Evolutionary conservation across 805 yeast genomes (phyloP), one percentile per base, ranked within the genome.

Genomic region (Hanseniaspora singularis): DNA sequence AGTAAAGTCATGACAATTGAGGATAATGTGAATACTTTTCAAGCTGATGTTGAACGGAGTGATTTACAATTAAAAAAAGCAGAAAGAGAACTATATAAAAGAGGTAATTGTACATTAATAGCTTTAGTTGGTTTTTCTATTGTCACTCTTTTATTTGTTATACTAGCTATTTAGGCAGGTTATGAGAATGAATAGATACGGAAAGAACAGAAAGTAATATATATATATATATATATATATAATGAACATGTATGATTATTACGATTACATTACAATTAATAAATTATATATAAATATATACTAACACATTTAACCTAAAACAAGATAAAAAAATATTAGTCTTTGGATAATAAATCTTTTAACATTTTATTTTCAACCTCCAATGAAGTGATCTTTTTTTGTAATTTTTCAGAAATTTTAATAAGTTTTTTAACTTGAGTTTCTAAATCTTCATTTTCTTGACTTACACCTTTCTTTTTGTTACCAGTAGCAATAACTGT

Each of bases 321-420:
- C n/a, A n/a, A n/a, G n/a, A n/a, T n/a, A n/a, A n/a, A n/a, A 20
- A 67, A 63, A 46, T 73, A 75, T 52, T 72, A 70, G 23, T 85
- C 82, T 62, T 86, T 89, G 38, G 82, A 80, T 20, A 89, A 88
- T 54, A 92, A 67, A 59, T 81, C 82, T 65, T 84, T 76, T 55
- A 89, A 70, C 62, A 94, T 71, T 57, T 78, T 75, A 66, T 89
- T 89, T 65, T 89, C 98, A 94, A 86, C 85, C 64, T 88, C 95
- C 53, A 89, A 66, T 48, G 89, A 84, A 62, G 79, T 79, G 50
- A 92, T 76, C 58, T 78, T 78, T 57, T 74, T 71, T 61, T 87
- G 94, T 51, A 87, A 69, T 19, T 67, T 66, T 40, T 68, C 64
- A 14, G 88, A 78, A 51, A 74, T 64, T 27, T 82, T 88, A 54